Conservation (phyloP, 225 moss, liverwort and hornwort species). For the Physcomitrellopsis africana region DNA sequence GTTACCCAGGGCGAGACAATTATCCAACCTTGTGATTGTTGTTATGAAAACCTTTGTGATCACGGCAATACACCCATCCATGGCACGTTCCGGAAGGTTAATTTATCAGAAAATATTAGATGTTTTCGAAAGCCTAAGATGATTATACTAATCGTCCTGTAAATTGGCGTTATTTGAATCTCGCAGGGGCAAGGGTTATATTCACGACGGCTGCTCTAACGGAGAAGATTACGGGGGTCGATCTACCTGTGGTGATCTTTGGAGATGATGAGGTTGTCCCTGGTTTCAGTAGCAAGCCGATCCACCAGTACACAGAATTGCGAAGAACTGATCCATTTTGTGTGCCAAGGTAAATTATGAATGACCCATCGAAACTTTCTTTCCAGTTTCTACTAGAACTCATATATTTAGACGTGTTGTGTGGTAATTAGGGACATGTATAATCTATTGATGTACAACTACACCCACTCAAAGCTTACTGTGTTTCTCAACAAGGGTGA, state of each 20-base stretch:
- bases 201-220: conserved; percentile 37
- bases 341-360: conserved; percentile 43
- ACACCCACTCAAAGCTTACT: neutral
- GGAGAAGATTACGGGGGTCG: conserved; percentile 49
- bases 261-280: conserved; percentile 44
- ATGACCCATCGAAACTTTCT: too few species aligned
- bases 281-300: conserved; percentile 35
- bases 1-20: neutral
- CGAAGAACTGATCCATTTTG: conserved; percentile 37
- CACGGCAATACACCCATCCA: neutral
- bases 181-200: conserved; percentile 56
- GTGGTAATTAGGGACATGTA: neutral
- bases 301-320: conserved; percentile 45
- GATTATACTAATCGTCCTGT: neutral
- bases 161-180: conserved; percentile 1
- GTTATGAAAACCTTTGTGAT: neutral
- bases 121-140: neutral
- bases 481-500: neutral
- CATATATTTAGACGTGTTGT: neutral
- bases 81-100: neutral
- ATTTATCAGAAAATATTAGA: neutral
- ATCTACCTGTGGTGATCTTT: conserved; percentile 48
- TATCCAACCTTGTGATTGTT: neutral
- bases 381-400: neutral
- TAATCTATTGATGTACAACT: neutral